Conservation (phyloP, 2,329 filamentous ascomycete species). For the Curvularia verruculosa region DNA sequence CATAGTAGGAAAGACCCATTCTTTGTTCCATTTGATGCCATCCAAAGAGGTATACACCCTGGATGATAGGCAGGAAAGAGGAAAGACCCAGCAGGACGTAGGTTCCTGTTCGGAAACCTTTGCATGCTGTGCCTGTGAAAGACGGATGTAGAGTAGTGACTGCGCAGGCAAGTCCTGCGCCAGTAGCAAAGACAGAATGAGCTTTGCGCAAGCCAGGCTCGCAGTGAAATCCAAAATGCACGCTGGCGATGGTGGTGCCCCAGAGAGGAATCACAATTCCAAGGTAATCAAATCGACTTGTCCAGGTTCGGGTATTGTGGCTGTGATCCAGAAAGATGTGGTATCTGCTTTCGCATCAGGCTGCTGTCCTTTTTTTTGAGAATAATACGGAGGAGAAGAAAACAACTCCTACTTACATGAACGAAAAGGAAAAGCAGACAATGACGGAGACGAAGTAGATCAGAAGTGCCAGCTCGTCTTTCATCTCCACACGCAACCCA, state of each 20-base stretch:
- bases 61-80: constrained; percentile 50
- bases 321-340: constrained; percentile 86
- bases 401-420: constrained; percentile 40
- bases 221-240: constrained; percentile 61
- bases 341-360: constrained; percentile 58
- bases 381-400: background rate
- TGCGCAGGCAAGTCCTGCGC: constrained; percentile 41
- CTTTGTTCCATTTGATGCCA: constrained; percentile 42
- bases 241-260: constrained; percentile 81
- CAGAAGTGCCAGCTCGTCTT: constrained; percentile 8
- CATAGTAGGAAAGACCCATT: constrained; percentile 51
- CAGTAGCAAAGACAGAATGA: constrained; percentile 47
- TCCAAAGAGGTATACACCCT: constrained; percentile 44
- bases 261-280: constrained; percentile 74
- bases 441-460: constrained; percentile 12
- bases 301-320: constrained; percentile 72
- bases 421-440: constrained; percentile 15
- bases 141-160: constrained; percentile 45
- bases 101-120: constrained; percentile 50
- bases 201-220: constrained; percentile 33
- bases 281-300: constrained; percentile 88
- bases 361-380: background rate
- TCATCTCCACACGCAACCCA: background rate
- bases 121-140: constrained; percentile 30
- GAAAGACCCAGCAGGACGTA: constrained; percentile 53